phyloP scores from a whole-genome alignment of 768 basidiomycete genomes.

The Russula ochroleuca region DNA sequence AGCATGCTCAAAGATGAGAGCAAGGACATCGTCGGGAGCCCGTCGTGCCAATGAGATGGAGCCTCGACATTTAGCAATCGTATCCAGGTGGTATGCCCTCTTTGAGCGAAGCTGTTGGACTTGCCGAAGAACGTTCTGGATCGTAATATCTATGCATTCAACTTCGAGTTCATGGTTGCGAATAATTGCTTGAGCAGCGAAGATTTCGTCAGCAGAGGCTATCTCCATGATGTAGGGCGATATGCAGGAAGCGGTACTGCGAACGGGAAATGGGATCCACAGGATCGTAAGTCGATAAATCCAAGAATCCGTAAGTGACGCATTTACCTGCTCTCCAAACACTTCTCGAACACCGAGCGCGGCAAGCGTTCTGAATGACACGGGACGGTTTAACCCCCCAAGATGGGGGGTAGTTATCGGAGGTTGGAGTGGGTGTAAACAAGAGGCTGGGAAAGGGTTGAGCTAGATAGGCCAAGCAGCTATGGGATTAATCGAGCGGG shows the following conservation, averaged over 20 bases:
- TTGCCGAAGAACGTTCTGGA: slow-evolving; percentile 39
- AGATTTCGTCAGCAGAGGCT: slow-evolving; percentile 27
- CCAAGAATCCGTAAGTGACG: not conserved
- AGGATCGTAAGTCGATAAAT: not conserved
- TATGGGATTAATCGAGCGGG: not conserved
- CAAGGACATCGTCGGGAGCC: slow-evolving; percentile 52
- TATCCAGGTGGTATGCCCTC: slow-evolving; percentile 41
- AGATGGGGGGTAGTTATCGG: not conserved
- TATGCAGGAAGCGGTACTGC: not conserved
- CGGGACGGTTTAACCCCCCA: not conserved
- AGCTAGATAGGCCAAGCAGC: not conserved
- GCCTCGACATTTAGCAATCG: slow-evolving; percentile 44
- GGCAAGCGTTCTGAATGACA: not conserved
- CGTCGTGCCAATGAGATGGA: slow-evolving; percentile 53
- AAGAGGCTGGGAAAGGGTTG: not conserved
- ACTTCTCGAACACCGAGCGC: not conserved
- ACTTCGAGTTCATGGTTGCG: slow-evolving; percentile 41
- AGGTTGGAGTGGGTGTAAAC: not conserved
- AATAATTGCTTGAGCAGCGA: slow-evolving; percentile 28
- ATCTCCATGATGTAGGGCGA: not conserved
- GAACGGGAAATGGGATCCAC: not conserved
- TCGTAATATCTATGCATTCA: slow-evolving; percentile 40
- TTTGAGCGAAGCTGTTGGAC: slow-evolving; percentile 43
- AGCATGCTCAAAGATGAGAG: slow-evolving; percentile 50
- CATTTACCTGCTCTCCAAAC: not conserved